A percentile compares a stretch with the other conserved stretches of the same genome.
These are phyloP conservation scores for Nemania sp. DNA, from an alignment of 2,329 filamentous ascomycete species.

Conservation along the genomic window DNA sequence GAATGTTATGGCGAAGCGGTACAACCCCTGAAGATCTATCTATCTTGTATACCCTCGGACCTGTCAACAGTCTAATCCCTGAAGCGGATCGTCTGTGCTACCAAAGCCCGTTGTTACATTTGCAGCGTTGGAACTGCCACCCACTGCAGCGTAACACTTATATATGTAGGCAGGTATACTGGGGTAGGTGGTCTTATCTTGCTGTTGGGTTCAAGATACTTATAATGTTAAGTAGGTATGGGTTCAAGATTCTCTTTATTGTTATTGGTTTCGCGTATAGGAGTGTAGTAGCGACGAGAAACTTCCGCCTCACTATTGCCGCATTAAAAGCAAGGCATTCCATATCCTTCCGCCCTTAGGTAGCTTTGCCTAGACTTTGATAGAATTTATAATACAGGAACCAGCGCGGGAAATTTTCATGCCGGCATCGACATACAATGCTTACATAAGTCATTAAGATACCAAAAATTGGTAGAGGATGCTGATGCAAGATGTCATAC, in stretches of 20 bases:
- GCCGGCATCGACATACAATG: conserved; percentile 4
- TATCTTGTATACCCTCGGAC: conserved; percentile 15
- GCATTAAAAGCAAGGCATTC: neutral
- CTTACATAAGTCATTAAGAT: neutral
- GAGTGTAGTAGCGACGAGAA: neutral
- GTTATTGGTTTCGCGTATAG: conserved; percentile 13
- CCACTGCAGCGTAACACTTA: neutral
- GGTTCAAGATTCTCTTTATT: neutral
- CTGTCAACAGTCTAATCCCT: conserved; percentile 16
- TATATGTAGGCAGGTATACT: neutral
- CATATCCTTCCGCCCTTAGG: neutral
- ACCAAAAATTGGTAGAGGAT: neutral
- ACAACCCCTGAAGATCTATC: conserved; percentile 23
- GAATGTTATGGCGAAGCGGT: conserved; percentile 6
- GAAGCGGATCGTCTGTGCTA: conserved; percentile 22
- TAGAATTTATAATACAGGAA: conserved; percentile 1
- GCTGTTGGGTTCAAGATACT: neutral
- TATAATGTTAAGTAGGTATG: neutral
- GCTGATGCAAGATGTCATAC: neutral
- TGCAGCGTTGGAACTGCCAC: neutral
- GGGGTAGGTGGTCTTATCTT: conserved; percentile 9
- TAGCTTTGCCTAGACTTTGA: neutral
- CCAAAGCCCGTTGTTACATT: conserved; percentile 18
- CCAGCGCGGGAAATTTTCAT: neutral
- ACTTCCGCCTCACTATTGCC: conserved; percentile 4